Base-by-base conservation (phyloP, 352 stramenopile genomes). In the Globisporangium acanthophoron region DNA sequence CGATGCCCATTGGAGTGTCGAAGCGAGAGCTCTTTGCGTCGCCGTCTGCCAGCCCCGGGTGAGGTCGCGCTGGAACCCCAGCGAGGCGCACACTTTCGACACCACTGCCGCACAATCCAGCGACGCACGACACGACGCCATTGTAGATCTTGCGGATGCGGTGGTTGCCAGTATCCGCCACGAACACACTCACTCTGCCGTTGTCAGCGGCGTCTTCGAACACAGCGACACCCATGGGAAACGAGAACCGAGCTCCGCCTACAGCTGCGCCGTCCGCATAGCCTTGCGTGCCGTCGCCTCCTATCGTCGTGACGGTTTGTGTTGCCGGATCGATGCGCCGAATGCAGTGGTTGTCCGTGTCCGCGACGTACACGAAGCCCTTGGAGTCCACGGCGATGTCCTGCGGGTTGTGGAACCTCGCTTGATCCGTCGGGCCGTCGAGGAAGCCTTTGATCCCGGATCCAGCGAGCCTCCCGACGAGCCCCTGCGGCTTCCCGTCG, bases 321-420 rank as follows among this genome's bases (percentile, higher is more conserved):
- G 69, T 76, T 2, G 35, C 59, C 0, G 73, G 67, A 48, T 91
- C 77, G 37, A 97, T 88, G 37, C 74, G 74, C n/a, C 92, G 73
- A 41, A 98, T 97, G 11, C 87, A 53, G 65, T 98, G 94, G 70
- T 98, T 99, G 39, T 87, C 87, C 18, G 87, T 98, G 69, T 99
- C 96, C 1, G 92, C 91, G 3, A 99, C 90, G 67, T 98, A 99
- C 6, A 98, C 80, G 41, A 97, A 86, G 8, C 92, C 90, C 12
- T 81, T 82, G 21, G 83, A 87, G 68, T 98, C 94, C 12, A 98
- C 83, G 1, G 92, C 92, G 21, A 98, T 78, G 56, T 92, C 92
- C 59, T 96, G 71, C 13, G 95, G 96, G 55, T 85, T 79, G 56
- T 81, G 85, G 70, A 98, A 99, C 35, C 70, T 74, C n/a, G 94